phyloP scores from a whole-genome alignment of 805 yeast species.

The Cyberlindnera veronae region DNA sequence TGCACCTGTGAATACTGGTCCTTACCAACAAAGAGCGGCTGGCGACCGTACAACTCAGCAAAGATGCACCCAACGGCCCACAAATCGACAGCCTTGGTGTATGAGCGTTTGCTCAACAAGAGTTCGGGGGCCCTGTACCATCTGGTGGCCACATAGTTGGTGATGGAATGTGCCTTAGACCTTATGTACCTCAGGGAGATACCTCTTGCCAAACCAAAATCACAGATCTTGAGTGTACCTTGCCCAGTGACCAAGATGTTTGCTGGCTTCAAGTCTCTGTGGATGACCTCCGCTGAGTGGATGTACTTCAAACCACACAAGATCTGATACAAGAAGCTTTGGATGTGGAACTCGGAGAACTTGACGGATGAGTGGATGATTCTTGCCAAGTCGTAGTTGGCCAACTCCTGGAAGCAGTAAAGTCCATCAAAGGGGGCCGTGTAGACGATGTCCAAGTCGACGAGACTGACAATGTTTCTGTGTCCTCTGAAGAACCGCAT shows the following conservation, averaged over 20 bases:
- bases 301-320: constrained; percentile 84
- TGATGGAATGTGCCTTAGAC: constrained; percentile 45
- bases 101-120: constrained; percentile 54
- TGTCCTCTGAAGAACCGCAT: constrained; percentile 86
- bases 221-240: constrained; percentile 83
- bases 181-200: constrained; percentile 38
- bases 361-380: constrained; percentile 78
- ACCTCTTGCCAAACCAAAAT: constrained; percentile 90
- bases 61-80: constrained; percentile 95
- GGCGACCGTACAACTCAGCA: constrained; percentile 78
- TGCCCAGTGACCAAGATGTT: constrained; percentile 73
- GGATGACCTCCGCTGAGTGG: constrained; percentile 90
- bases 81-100: constrained; percentile 73
- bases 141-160: constrained; percentile 88
- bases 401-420: constrained; percentile 83
- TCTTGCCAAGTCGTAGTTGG: constrained; percentile 75
- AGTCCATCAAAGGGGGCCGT: constrained; percentile 75
- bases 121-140: constrained; percentile 97
- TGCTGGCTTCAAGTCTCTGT: constrained; percentile 90
- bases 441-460: constrained; percentile 70
- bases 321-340: constrained; percentile 73
- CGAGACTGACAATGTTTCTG: constrained; percentile 67
- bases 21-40: constrained; percentile 76
- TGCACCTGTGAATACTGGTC: constrained; percentile 67
- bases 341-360: constrained; percentile 80